Conservation (phyloP, 2,329 filamentous ascomycete species). For the Botrytis aclada region DNA sequence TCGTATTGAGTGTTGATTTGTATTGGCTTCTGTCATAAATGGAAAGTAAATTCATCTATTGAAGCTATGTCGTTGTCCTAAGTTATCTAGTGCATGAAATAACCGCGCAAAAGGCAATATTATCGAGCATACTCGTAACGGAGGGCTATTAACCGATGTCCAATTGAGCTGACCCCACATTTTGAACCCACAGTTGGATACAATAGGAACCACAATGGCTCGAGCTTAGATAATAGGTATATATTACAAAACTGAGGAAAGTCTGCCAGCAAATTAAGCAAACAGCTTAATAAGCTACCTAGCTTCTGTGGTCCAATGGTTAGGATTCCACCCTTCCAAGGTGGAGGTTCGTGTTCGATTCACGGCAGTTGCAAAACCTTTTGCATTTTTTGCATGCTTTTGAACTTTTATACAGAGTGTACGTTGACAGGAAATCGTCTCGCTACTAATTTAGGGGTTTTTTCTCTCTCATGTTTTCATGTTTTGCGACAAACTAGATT, state of each 20-base stretch:
- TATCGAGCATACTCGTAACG: not conserved
- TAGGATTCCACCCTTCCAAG: not conserved
- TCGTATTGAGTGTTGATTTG: not conserved
- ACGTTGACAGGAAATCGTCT: not conserved
- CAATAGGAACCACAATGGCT: not conserved
- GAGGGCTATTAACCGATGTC: not conserved
- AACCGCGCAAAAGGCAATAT: not conserved
- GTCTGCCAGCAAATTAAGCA: not conserved
- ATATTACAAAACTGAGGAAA: rapidly evolving
- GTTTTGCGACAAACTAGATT: not conserved
- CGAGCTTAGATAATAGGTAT: not conserved
- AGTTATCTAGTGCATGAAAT: not conserved
- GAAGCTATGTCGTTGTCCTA: not conserved
- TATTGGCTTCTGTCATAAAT: not conserved
- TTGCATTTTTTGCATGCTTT: not conserved
- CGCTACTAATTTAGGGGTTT: not conserved
- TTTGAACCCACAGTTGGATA: not conserved
- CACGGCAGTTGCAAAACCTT: not conserved
- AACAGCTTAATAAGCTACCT: not conserved
- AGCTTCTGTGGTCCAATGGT: not conserved
- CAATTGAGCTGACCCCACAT: not conserved
- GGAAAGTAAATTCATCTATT: not conserved
- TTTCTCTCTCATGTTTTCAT: not conserved
- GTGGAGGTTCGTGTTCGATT: not conserved
- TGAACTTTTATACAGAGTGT: not conserved